These are phyloP conservation scores for Ceratonia siliqua DNA, from an alignment of 306 rosid genomes.

Conservation along the genomic window DNA sequence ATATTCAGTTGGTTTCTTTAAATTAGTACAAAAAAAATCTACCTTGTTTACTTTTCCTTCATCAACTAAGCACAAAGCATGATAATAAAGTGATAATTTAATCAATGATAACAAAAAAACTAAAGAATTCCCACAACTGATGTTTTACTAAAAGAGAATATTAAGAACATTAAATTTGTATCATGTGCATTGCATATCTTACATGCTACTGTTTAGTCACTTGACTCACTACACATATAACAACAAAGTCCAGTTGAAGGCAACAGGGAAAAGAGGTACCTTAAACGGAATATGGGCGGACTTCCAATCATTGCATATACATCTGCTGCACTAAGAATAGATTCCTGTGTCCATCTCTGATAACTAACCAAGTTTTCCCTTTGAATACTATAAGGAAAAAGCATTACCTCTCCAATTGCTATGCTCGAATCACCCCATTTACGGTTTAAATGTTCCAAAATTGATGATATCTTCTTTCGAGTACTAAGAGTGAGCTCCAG, in stretches of 20 bases:
- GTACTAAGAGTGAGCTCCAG: conserved; percentile 92
- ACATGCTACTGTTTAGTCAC: not conserved
- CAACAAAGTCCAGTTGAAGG: no score
- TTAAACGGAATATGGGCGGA: conserved; percentile 79
- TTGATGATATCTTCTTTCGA: conserved; percentile 92
- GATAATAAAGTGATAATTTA: not conserved
- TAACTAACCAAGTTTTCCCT: conserved; percentile 59
- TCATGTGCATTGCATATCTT: not conserved
- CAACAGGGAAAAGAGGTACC: conserved; percentile 49
- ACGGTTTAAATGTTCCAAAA: conserved; percentile 89
- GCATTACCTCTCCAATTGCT: conserved; percentile 86
- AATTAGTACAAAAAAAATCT: not conserved
- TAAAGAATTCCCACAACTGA: not conserved
- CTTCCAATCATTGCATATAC: conserved; percentile 76
- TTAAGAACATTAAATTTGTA: conserved; percentile 1
- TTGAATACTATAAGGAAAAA: conserved; percentile 74
- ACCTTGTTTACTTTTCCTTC: not conserved
- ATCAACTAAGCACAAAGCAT: not conserved
- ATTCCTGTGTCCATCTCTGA: conserved; percentile 87
- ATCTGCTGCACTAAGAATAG: conserved; percentile 76
- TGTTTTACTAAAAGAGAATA: not conserved
- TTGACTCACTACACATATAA: conserved; percentile 25
- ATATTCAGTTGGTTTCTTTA: conserved; percentile 1
- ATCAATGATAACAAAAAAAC: not conserved
- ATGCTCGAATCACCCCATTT: conserved; percentile 93